A percentile compares a stretch with the other conserved stretches of the same genome.
Conservation (phyloP, 306 rosid genomes). For the Sindora glabra region DNA sequence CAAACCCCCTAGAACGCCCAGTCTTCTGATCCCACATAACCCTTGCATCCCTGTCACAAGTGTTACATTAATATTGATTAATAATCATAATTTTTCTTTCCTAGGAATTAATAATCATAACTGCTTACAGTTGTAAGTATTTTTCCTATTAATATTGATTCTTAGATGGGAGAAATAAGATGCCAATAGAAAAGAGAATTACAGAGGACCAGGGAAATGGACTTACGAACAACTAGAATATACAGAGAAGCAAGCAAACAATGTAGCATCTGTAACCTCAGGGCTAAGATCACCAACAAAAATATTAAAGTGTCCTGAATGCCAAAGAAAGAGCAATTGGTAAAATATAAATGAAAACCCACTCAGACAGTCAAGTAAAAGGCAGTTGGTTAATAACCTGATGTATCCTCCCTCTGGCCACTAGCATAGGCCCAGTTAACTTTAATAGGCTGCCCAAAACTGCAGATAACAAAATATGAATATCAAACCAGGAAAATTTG, state of each 20-base stretch:
- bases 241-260: conserved; percentile 78
- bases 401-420: conserved; percentile 91
- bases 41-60: conserved; percentile 68
- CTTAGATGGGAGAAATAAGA: background rate
- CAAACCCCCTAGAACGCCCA: conserved; percentile 92
- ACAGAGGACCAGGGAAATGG: background rate
- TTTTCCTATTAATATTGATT: background rate
- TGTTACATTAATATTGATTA: background rate
- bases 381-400: conserved; percentile 44
- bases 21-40: conserved; percentile 99
- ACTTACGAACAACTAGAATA: conserved; percentile 87
- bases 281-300: conserved; percentile 98
- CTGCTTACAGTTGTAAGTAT: background rate
- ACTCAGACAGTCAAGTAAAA: background rate
- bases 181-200: background rate
- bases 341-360: too few species aligned
- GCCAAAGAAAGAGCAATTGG: background rate
- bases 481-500: background rate
- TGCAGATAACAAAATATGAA: conserved; percentile 26
- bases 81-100: too few species aligned
- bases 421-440: conserved; percentile 98
- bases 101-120: too few species aligned
- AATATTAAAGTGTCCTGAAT: conserved; percentile 74
- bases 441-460: conserved; percentile 87
- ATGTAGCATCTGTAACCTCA: conserved; percentile 89